Evolutionary conservation across 2,329 filamentous ascomycete genomes (phyloP).

Genomic region (Plectosphaerella plurivora): DNA sequence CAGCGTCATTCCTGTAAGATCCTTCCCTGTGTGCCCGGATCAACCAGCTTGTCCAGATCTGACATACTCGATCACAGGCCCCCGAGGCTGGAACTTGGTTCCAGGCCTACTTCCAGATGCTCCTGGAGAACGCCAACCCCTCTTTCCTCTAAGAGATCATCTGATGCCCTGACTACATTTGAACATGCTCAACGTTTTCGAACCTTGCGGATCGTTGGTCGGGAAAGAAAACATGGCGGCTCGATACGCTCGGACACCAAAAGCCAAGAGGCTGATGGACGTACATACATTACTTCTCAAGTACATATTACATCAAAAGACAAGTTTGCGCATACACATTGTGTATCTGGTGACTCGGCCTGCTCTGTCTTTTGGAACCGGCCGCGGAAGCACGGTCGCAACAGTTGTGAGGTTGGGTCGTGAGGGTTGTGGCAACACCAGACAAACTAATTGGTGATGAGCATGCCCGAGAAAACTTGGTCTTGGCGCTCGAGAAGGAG

Average conservation of each 20-base stretch:
- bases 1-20: too few species aligned
- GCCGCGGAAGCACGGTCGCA: not conserved
- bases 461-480: not conserved
- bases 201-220: not conserved
- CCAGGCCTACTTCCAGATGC: constrained; percentile 54
- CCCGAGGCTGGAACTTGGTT: constrained; percentile 70
- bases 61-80: constrained; percentile 25
- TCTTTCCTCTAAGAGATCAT: constrained; percentile 28
- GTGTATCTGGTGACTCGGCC: not conserved
- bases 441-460: not conserved
- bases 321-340: not conserved
- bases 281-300: not conserved
- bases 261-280: not conserved
- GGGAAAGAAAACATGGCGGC: not conserved
- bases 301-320: not conserved
- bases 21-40: not conserved
- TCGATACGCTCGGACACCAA: not conserved
- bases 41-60: not conserved
- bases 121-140: constrained; percentile 52
- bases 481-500: too few species aligned
- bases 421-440: not conserved
- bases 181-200: not conserved
- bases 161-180: not conserved
- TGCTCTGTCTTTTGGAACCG: too few species aligned
- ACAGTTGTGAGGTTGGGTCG: not conserved